Percentiles rank a stretch among this genome's conserved stretches.
phyloP scores from a whole-genome alignment of 148 eudicot species.

The Rheum nobile region DNA sequence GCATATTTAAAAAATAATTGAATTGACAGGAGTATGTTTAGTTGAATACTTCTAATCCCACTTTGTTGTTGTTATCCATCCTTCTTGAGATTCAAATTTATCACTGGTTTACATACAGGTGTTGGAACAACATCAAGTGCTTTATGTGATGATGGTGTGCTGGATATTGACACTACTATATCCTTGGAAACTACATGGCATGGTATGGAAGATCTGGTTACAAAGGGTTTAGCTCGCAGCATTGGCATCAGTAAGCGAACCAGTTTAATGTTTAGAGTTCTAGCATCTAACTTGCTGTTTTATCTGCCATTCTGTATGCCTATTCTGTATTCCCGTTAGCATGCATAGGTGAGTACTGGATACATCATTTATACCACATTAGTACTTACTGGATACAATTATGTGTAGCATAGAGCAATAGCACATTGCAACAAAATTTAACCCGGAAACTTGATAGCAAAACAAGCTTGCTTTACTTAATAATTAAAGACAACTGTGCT shows the following conservation, averaged over 20 bases:
- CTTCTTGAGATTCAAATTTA: not conserved
- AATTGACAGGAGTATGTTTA: too few species aligned
- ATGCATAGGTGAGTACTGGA: not conserved
- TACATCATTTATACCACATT: not conserved
- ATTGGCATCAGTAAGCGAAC: conserved; percentile 60
- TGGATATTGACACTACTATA: conserved; percentile 76
- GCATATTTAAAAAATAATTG: too few species aligned
- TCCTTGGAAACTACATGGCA: conserved; percentile 93
- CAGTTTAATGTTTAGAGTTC: not conserved
- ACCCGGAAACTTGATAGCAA: not conserved
- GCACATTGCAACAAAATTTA: not conserved
- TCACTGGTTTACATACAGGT: conserved; percentile 28
- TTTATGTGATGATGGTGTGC: conserved; percentile 69
- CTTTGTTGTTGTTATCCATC: not conserved
- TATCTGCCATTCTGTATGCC: not conserved
- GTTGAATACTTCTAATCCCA: not conserved
- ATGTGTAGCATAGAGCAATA: too few species aligned
- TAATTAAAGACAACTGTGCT: too few species aligned
- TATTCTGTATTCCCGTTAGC: not conserved
- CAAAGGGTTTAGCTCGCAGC: conserved; percentile 75
- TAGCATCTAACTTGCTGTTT: not conserved
- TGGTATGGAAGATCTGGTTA: conserved; percentile 86
- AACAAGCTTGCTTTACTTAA: not conserved
- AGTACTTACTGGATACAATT: not conserved
- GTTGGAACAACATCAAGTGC: conserved; percentile 80